Evolutionary conservation across 345 rosid genomes (phyloP), one percentile per base, ranked within the genome.

Genomic region (Cardamine resedifolia): DNA sequence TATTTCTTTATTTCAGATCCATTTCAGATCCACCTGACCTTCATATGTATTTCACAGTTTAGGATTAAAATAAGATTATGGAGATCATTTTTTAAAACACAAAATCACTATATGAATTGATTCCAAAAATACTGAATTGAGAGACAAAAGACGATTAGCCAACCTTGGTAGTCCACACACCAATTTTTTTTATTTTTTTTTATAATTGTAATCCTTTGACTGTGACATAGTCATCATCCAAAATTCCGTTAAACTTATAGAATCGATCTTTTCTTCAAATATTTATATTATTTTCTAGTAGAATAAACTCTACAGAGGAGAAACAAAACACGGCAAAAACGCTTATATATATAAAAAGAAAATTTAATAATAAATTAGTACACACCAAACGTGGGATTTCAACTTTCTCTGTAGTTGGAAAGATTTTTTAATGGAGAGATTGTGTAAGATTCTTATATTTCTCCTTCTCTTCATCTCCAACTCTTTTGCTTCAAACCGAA

Each of bases 391-490:
- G 66, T 58, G 18, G 10, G 48, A 4, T n/a, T 18, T 49, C 34
- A 39, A 41, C 33, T 27, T 41, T 3, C 27, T 58, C 1, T 50
- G 27, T 36, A 27, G 2, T 64, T 23, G 48, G 57, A 45, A 44
- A n/a, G 3, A n/a, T 11, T 21, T 53, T 50, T 63, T 27, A 55
- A 73, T 73, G 77, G 51, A 45, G 24, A 73, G 16, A 34, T 64
- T 56, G 33, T 31, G 52, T 31, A 56, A 38, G 4, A 45, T 49
- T 57, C 49, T 64, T 39, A 27, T 56, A 64, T 0, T 31, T 56
- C 8, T 67, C 60, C 38, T 57, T 67, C 30, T 66, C 56, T 50
- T 74, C 30, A 36, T 15, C 44, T 28, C 27, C 44, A 48, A 1
- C 20, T 38, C 33, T 38, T 58, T 27, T 27, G 78, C 34, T 58